Base-by-base conservation (phyloP, 2,329 filamentous ascomycete genomes). In the Alternaria ventricosa region DNA sequence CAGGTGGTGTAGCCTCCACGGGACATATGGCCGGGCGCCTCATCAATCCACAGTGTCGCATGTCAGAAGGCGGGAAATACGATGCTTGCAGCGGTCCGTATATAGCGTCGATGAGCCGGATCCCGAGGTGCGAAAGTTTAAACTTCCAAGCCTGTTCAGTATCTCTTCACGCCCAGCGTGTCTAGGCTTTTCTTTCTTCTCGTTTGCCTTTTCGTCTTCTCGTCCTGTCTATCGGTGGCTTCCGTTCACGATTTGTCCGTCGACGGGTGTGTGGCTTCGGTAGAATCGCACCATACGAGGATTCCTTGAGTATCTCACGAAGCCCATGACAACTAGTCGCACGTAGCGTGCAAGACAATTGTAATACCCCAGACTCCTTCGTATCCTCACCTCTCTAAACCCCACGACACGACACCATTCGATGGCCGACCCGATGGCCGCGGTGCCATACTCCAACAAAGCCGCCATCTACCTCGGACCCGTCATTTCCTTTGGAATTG, bases 401-500 rank as follows among this genome's bases (percentile, higher is more conserved):
- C 33, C 15, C 23, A 18, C 33, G 15, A 23, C n/a, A 49, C 44
- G 7, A 47, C 28, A 55, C n/a, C 36, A 41, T 9, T 41, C 11
- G 11, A 64, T 66, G 67, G 50, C 63, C 12, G 53, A 47, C 28
- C n/a, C 49, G 4, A 54, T 15, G 33, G 45, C 54, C 43, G 28
- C 36, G 1, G 63, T 67, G 13, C 67, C 67, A 10, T 70, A 72
- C 41, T 71, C 72, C n/a, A 72, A 74, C 51, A 72, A 66, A 36
- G 59, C 67, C 1, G 50, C 45, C 18, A 53, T 70, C 15, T 76
- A 73, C 18, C 43, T 76, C 10, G 63, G 69, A 44, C 74, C 74
- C 1, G 68, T 71, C 15, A 55, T 63, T 25, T 73, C 66, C 10
- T 55, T 76, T 13, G 63, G 69, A 6, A 46, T 53, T 6, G 41